These are phyloP conservation scores for Zea luxurians DNA, from an alignment of 176 grass and related monocot genomes.

Conservation along the genomic window DNA sequence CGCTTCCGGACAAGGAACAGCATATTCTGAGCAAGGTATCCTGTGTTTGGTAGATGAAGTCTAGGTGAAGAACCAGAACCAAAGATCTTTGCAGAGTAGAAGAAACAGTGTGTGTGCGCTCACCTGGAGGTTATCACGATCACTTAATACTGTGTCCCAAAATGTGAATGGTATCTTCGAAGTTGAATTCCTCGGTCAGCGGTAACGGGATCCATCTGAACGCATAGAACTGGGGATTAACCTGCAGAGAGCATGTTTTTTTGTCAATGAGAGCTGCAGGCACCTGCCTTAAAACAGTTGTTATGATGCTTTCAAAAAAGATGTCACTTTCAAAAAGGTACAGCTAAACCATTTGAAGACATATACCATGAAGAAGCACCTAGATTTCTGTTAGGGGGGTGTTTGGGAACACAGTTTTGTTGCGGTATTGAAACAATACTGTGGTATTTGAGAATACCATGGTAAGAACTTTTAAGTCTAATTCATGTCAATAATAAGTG, in stretches of 20 bases:
- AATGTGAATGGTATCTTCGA: constrained; percentile 90
- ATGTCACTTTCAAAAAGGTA: not conserved
- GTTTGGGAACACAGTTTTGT: too few species aligned
- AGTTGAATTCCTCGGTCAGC: constrained; percentile 89
- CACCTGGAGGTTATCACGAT: constrained; percentile 82
- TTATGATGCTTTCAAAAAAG: not conserved
- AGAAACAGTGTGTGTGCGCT: not conserved
- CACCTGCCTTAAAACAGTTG: not conserved
- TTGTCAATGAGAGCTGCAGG: not conserved
- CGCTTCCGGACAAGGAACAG: constrained; percentile 78
- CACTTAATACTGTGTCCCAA: constrained; percentile 86
- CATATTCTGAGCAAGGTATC: constrained; percentile 95
- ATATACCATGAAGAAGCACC: not conserved
- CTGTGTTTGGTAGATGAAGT: constrained; percentile 37
- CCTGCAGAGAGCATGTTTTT: constrained; percentile 51
- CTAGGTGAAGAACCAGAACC: not conserved
- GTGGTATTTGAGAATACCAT: too few species aligned
- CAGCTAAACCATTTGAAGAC: not conserved
- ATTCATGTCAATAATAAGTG: constrained; percentile 20
- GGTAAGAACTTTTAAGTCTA: not conserved
- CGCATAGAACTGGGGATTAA: constrained; percentile 88
- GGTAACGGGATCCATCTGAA: constrained; percentile 94
- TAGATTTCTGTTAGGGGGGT: not conserved
- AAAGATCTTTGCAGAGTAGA: not conserved
- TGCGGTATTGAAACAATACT: too few species aligned